Percentiles rank a stretch among this genome's conserved stretches.
Evolutionary conservation across 805 yeast species (phyloP).

Genomic region (Lipomyces lipofer): DNA sequence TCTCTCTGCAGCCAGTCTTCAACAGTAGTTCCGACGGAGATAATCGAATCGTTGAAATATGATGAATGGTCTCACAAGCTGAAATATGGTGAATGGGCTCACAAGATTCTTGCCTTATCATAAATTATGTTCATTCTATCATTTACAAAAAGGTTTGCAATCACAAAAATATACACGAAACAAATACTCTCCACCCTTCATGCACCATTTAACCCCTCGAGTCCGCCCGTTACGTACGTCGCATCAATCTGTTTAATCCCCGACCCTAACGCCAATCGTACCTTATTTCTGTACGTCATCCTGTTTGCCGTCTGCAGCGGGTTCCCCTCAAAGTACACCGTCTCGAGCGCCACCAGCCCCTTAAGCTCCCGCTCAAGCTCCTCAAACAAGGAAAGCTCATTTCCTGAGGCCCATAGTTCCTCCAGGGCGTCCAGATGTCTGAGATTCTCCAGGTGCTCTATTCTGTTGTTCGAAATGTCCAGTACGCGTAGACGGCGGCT

Average conservation of each 20-base stretch:
- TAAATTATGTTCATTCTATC: too few species aligned
- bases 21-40: too few species aligned
- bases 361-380: conserved; percentile 68
- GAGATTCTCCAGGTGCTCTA: conserved; percentile 62
- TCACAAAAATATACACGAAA: too few species aligned
- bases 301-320: conserved; percentile 74
- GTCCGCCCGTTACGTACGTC: conserved; percentile 49
- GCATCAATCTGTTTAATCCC: conserved; percentile 87
- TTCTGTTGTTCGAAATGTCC: conserved; percentile 77
- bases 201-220: too few species aligned
- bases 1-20: too few species aligned
- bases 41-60: too few species aligned
- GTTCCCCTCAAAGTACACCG: conserved; percentile 92
- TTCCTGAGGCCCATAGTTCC: conserved; percentile 91
- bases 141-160: too few species aligned
- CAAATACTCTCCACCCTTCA: too few species aligned
- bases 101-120: too few species aligned
- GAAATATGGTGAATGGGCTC: too few species aligned
- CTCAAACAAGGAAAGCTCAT: conserved; percentile 65
- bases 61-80: too few species aligned
- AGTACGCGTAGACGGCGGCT: conserved; percentile 66
- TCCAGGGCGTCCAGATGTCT: conserved; percentile 69
- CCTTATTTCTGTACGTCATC: conserved; percentile 83
- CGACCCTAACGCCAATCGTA: conserved; percentile 69
- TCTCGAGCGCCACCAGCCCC: conserved; percentile 63